Conservation (phyloP, 768 basidiomycete species). For the Lactarius sanguifluus region DNA sequence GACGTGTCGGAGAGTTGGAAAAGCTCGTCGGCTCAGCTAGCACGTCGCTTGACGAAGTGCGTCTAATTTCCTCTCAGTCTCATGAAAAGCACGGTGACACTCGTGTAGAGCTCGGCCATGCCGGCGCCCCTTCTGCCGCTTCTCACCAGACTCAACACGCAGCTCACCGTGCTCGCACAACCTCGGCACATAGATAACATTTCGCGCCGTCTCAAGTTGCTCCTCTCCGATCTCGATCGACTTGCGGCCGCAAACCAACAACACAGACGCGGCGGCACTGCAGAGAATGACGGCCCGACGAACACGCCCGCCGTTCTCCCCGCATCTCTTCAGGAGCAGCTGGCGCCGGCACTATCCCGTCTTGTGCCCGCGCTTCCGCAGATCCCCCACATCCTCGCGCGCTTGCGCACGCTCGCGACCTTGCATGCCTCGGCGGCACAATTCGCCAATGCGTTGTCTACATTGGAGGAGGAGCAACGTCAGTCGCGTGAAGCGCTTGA, state of each 20-base stretch:
- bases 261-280: slow-evolving; percentile 39
- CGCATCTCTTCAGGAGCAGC: slow-evolving; percentile 51
- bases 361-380: slow-evolving; percentile 74
- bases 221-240: slow-evolving; percentile 91
- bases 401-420: slow-evolving; percentile 78
- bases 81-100: slow-evolving; percentile 3
- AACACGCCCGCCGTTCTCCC: slow-evolving; percentile 29
- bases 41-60: slow-evolving; percentile 78
- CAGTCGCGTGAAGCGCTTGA: slow-evolving; percentile 59
- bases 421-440: slow-evolving; percentile 81
- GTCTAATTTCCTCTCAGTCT: slow-evolving; percentile 24
- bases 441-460: slow-evolving; percentile 65
- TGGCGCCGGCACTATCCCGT: slow-evolving; percentile 67
- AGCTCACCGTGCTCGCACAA: slow-evolving; percentile 86
- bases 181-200: slow-evolving; percentile 96
- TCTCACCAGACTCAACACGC: slow-evolving; percentile 77
- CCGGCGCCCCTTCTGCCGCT: slow-evolving; percentile 82
- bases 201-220: slow-evolving; percentile 87
- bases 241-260: slow-evolving; percentile 46
- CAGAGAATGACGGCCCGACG: slow-evolving; percentile 16
- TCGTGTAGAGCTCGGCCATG: slow-evolving; percentile 59
- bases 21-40: slow-evolving; percentile 79
- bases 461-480: slow-evolving; percentile 72
- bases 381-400: slow-evolving; percentile 86
- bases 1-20: slow-evolving; percentile 81